Evolutionary conservation across 495 filamentous ascomycete genomes (phyloP).

Genomic region (Elaphomyces granulatus): DNA sequence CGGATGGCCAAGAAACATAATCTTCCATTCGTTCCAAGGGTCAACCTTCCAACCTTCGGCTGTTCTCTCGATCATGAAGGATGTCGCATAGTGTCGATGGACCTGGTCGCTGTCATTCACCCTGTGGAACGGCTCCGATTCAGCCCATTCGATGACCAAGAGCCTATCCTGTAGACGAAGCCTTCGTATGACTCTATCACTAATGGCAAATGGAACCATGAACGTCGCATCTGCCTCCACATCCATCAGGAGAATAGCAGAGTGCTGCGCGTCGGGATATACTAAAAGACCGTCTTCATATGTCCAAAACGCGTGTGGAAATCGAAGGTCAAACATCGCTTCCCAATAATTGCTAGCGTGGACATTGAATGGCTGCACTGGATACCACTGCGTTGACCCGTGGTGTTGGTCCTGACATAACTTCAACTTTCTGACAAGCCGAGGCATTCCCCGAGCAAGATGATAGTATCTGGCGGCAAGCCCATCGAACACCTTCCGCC

Average conservation of each 20-base stretch:
- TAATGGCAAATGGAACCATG: conserved; percentile 40
- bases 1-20: conserved; percentile 47
- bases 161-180: conserved; percentile 41
- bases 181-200: conserved; percentile 41
- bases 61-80: conserved; percentile 35
- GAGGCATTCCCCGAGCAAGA: conserved; percentile 35
- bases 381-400: conserved; percentile 28
- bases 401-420: conserved; percentile 24
- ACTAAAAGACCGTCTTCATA: conserved; percentile 46
- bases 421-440: conserved; percentile 31
- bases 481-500: conserved; percentile 34
- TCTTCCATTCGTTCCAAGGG: conserved; percentile 55
- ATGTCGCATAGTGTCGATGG: conserved; percentile 50
- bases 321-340: conserved; percentile 33
- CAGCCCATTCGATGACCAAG: conserved; percentile 53
- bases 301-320: conserved; percentile 43
- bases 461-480: conserved; percentile 44
- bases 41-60: conserved; percentile 30
- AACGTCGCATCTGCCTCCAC: conserved; percentile 29
- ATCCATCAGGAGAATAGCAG: conserved; percentile 40
- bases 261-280: conserved; percentile 31
- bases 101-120: conserved; percentile 42
- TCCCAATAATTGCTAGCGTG: conserved; percentile 31
- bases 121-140: conserved; percentile 41
- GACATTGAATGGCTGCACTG: conserved; percentile 42